phyloP scores from a whole-genome alignment of 2,329 filamentous ascomycete species.

The Arthrobotrys megalospora region DNA sequence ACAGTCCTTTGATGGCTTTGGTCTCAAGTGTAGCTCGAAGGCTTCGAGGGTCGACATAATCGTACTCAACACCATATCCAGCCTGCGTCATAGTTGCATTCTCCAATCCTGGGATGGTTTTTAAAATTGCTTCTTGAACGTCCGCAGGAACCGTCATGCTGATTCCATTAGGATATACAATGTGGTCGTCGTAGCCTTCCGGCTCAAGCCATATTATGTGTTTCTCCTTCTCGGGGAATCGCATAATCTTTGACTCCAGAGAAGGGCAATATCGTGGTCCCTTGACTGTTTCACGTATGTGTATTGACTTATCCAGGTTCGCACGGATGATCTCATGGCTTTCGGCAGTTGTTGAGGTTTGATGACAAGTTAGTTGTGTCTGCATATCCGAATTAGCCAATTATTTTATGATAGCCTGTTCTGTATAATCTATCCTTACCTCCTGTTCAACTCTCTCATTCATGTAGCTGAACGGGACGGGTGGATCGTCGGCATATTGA shows the following conservation, averaged over 20 bases:
- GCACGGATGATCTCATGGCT: conserved; percentile 87
- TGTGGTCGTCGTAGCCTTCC: conserved; percentile 89
- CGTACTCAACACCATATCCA: conserved; percentile 97
- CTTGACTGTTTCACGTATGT: conserved; percentile 94
- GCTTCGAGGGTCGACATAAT: conserved; percentile 94
- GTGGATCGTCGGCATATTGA: conserved; percentile 87
- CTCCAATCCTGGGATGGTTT: conserved; percentile 88
- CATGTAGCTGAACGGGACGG: conserved; percentile 91
- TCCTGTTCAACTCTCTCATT: conserved; percentile 83
- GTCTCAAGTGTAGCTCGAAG: conserved; percentile 92
- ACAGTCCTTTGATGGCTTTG: conserved; percentile 89
- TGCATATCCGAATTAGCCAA: conserved; percentile 7
- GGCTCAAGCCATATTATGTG: conserved; percentile 98
- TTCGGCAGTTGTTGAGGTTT: conserved; percentile 86
- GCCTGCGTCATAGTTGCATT: conserved; percentile 92
- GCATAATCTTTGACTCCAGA: conserved; percentile 91
- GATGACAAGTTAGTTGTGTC: conserved; percentile 86
- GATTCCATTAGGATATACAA: conserved; percentile 96
- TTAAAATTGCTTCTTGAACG: conserved; percentile 86
- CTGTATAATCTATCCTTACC: conserved; percentile 64
- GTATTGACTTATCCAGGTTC: conserved; percentile 95
- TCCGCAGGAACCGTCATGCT: conserved; percentile 96
- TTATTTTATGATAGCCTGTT: neutral
- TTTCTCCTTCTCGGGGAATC: conserved; percentile 82
- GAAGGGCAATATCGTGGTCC: conserved; percentile 97